Evolutionary conservation across 148 eudicot species (phyloP).

Genomic region (Camellia granthamiana): DNA sequence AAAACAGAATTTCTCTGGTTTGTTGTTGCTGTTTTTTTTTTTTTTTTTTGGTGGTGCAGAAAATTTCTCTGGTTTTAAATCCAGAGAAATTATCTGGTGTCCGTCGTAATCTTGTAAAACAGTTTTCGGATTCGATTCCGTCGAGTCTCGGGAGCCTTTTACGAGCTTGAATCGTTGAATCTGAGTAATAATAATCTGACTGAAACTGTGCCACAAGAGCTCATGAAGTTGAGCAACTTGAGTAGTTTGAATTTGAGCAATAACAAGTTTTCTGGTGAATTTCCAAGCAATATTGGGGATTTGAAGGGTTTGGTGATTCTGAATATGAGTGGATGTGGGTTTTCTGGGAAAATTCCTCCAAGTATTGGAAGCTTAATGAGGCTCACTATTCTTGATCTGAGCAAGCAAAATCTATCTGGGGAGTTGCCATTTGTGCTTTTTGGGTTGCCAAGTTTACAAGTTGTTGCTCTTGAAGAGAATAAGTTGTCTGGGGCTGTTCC

Average conservation of each 20-base stretch:
- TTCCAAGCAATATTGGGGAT: constrained; percentile 37
- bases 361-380: constrained; percentile 56
- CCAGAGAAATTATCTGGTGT: no score
- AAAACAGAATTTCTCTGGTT: no score
- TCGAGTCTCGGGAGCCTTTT: constrained; percentile 28
- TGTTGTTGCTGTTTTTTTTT: no score
- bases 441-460: constrained; percentile 65
- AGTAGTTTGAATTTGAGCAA: constrained; percentile 50
- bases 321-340: constrained; percentile 60
- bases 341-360: constrained; percentile 58
- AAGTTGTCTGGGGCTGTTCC: constrained; percentile 46
- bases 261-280: constrained; percentile 51
- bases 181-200: constrained; percentile 46
- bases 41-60: no score
- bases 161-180: constrained; percentile 45
- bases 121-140: constrained; percentile 39
- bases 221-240: constrained; percentile 45
- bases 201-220: constrained; percentile 41
- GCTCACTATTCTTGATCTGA: constrained; percentile 53
- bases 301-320: constrained; percentile 43
- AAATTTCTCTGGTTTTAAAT: no score
- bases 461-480: constrained; percentile 67
- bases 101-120: no score
- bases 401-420: constrained; percentile 64
- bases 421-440: constrained; percentile 54